Evolutionary conservation across 2,329 filamentous ascomycete species (phyloP).

Genomic region (Beauveria brongniartii): DNA sequence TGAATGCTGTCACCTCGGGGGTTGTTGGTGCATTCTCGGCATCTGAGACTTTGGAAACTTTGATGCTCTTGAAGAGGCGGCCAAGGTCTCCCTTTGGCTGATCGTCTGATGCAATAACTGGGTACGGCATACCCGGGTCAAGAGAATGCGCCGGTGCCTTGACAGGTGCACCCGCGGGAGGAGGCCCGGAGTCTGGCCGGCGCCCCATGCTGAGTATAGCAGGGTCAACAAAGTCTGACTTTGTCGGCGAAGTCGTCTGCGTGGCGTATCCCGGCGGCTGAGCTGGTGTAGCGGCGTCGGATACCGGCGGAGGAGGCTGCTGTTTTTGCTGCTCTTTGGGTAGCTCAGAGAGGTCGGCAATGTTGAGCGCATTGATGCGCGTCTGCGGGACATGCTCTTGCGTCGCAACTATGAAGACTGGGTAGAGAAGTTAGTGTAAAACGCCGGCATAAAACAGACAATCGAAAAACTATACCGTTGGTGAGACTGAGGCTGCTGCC

Average conservation of each 20-base stretch:
- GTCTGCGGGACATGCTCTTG: conserved; percentile 33
- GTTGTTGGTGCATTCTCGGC: conserved; percentile 15
- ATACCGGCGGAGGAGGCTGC: conserved; percentile 18
- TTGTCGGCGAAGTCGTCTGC: conserved; percentile 26
- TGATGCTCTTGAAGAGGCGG: conserved; percentile 17
- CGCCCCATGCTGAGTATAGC: conserved; percentile 66
- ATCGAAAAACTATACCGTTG: conserved; percentile 49
- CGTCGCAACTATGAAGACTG: conserved; percentile 32
- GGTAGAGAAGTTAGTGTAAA: not conserved
- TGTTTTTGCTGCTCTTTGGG: conserved; percentile 21
- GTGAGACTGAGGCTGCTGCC: conserved; percentile 61
- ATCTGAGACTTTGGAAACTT: conserved; percentile 16
- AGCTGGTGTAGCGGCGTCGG: conserved; percentile 19
- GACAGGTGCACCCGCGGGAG: conserved; percentile 17
- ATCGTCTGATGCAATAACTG: not conserved
- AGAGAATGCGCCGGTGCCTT: conserved; percentile 22
- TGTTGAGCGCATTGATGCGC: conserved; percentile 40
- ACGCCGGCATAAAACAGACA: too few species aligned
- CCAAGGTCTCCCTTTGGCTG: conserved; percentile 1
- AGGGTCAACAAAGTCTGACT: conserved; percentile 65
- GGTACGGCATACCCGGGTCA: conserved; percentile 14
- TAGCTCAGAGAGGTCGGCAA: conserved; percentile 36
- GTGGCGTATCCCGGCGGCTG: not conserved
- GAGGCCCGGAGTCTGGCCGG: conserved; percentile 25
- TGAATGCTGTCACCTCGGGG: conserved; percentile 20